Evolutionary conservation across 2,329 filamentous ascomycete genomes (phyloP), one percentile per base, ranked within the genome.

Genomic region (Ceratocystis harringtonii): DNA sequence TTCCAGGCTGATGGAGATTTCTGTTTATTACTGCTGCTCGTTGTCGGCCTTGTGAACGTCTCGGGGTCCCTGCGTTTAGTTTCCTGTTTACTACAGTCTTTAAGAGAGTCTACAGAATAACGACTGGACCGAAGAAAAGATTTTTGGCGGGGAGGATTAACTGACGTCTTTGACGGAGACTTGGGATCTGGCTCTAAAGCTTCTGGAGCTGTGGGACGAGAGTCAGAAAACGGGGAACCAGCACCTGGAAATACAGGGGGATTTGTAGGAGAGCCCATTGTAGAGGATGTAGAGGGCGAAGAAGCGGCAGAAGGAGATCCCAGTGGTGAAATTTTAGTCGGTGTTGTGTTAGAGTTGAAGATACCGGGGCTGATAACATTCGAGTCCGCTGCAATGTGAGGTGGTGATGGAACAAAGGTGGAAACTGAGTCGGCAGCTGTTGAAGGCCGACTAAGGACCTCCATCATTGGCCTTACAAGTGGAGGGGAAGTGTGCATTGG

Each of bases 391-490:
- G 36, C 12, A 45, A 41, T 62, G 4, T 30, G 41, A 10, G 60
- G 44, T 17, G 61, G 43, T 32, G 65, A 66, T 2, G 52, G 50
- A 22, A 61, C 30, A 28, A 66, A 22, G 32, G 65, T 66, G 12
- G 65, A 66, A 55, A 50, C 50, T 28, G 61, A 44, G 50, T 61
- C 52, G 12, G 28, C 61, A 22, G 52, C 55, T 15, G 52, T 60
- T 10, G 36, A 36, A 2, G 65, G 65, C n/a, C 65, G 36, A 17
- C 61, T 64, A 8, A 66, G 50, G 2, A 64, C 36, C 43, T 66
- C 61, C 12, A 60, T 67, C 32, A 65, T 67, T 2, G 66, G 66
- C 41, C 63, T 60, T 8, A 67, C 62, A 15, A 63, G 15, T n/a
- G 66, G 48, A 10, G 30, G 58, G 10, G 44, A 30, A 17, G 12